Evolutionary conservation across 2,329 filamentous ascomycete genomes (phyloP), one percentile per base, ranked within the genome.

Genomic region (Cladosporium colombiae): DNA sequence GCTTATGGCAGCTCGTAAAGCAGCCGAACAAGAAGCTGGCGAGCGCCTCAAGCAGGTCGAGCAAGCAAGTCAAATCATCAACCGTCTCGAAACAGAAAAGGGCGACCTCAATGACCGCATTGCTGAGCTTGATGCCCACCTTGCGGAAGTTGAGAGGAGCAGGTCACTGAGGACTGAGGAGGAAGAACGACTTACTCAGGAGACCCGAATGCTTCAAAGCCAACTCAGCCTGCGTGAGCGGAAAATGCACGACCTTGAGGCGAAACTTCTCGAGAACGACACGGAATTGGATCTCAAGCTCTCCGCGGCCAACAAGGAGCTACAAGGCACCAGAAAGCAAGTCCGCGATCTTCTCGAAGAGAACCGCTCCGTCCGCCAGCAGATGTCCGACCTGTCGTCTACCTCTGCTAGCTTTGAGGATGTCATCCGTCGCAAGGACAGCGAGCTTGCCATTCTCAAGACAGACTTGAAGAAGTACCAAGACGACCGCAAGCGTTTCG

Each of bases 321-420:
- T 97, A 1, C 88, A 93, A 62, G 83, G 85, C 11, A 84, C 88
- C 33, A 92, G 89, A 75, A 84, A 87, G 66, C 89, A 92, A 70
- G 88, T 96, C 72, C 88, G 89, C 62, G 89, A 92, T 23, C 84
- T 97, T 1, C 78, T 88, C 1, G 88, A 89, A 5, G 94, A 99
- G 74, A 96, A 96, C 71, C 86, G 88, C 14, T 88, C 91, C 53
- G 87, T 96, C 56, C 90, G 96, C 63, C 87, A 93, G 72, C 93
- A 97, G 73, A 88, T 99, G 62, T 86, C 91, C 0, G 89, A 97
- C 70, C 82, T 99, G 21, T 95, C 95, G 0, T 89, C 92, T 58
- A 97, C 94, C 0, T 97, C 94, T 0, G 96, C 93, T 0, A 92
- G 93, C 74, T 98, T 97, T 70, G 95, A 99, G 78, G 94, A 98